phyloP scores from a whole-genome alignment of 345 rosid genomes.

The Tarenaya hassleriana region DNA sequence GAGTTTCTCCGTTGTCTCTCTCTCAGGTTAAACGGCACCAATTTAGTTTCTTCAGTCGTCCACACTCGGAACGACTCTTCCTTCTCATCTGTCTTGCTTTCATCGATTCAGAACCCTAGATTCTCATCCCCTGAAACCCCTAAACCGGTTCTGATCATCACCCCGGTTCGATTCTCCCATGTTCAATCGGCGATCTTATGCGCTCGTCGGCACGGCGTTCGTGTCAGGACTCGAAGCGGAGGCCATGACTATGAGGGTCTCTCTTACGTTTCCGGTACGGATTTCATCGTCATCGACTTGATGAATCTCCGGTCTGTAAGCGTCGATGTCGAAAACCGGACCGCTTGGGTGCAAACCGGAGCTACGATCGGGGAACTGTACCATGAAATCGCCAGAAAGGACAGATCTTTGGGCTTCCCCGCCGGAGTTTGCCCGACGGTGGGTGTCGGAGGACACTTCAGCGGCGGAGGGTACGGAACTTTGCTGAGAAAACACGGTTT shows the following conservation, averaged over 20 bases:
- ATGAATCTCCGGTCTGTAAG: conserved; percentile 36
- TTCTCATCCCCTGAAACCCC: conserved; percentile 28
- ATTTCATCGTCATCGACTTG: conserved; percentile 47
- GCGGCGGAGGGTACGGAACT: conserved; percentile 57
- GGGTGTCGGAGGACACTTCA: conserved; percentile 55
- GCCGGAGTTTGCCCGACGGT: conserved; percentile 57
- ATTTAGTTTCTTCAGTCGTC: conserved; percentile 20
- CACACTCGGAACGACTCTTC: conserved; percentile 22
- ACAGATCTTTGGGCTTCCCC: conserved; percentile 40
- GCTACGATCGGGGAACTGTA: conserved; percentile 55
- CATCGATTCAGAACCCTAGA: conserved; percentile 34
- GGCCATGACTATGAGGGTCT: conserved; percentile 71
- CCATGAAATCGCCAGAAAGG: conserved; percentile 33
- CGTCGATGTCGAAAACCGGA: conserved; percentile 25
- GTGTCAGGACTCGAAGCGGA: conserved; percentile 58
- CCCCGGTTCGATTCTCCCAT: conserved; percentile 38
- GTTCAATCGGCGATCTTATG: conserved; percentile 45
- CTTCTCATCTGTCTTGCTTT: conserved; percentile 20
- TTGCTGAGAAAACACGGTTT: conserved; percentile 52
- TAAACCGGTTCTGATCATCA: conserved; percentile 40
- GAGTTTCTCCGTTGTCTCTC: conserved; percentile 26
- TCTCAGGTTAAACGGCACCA: conserved; percentile 28
- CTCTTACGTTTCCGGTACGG: conserved; percentile 39
- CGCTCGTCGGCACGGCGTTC: conserved; percentile 28
- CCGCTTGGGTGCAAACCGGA: conserved; percentile 59